Percentiles rank a stretch among this genome's conserved stretches.
phyloP scores from a whole-genome alignment of 2,329 filamentous ascomycete species.

The Colletotrichum lupini region DNA sequence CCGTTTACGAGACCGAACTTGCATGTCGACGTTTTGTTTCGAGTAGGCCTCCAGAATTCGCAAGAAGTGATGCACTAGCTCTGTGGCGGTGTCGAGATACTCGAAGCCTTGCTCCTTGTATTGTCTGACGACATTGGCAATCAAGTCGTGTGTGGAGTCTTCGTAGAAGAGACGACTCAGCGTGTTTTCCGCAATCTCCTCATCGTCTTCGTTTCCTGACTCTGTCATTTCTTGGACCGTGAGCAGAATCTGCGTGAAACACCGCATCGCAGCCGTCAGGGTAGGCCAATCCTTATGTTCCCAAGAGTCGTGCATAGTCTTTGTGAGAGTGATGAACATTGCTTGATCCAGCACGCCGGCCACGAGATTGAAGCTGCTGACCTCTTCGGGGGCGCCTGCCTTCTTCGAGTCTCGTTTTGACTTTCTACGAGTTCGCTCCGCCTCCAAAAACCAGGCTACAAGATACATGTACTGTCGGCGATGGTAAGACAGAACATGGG shows the following conservation, averaged over 20 bases:
- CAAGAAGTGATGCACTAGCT: slow-evolving; percentile 90
- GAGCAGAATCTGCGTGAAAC: slow-evolving; percentile 92
- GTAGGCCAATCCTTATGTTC: slow-evolving; percentile 91
- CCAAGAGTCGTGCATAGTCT: slow-evolving; percentile 80
- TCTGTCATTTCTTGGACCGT: slow-evolving; percentile 94
- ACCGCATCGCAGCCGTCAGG: slow-evolving; percentile 88
- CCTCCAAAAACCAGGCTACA: slow-evolving; percentile 91
- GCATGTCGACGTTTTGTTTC: slow-evolving; percentile 93
- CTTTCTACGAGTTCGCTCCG: slow-evolving; percentile 79
- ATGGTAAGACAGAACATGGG: slow-evolving; percentile 82
- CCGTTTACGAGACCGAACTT: slow-evolving; percentile 84
- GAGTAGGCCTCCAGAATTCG: slow-evolving; percentile 93
- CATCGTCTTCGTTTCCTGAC: slow-evolving; percentile 88
- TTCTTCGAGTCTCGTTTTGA: slow-evolving; percentile 66
- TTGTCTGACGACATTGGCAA: slow-evolving; percentile 82
- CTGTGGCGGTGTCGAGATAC: slow-evolving; percentile 91
- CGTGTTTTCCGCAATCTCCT: slow-evolving; percentile 98
- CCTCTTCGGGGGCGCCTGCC: slow-evolving; percentile 55
- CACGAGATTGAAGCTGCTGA: slow-evolving; percentile 86
- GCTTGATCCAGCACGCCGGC: slow-evolving; percentile 94
- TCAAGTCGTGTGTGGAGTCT: slow-evolving; percentile 89
- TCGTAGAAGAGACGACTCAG: slow-evolving; percentile 98
- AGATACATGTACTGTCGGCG: slow-evolving; percentile 91
- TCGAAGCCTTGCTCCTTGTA: slow-evolving; percentile 96
- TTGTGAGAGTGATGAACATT: slow-evolving; percentile 89